phyloP scores from a whole-genome alignment of 345 rosid genomes.

The Passiflora organensis region DNA sequence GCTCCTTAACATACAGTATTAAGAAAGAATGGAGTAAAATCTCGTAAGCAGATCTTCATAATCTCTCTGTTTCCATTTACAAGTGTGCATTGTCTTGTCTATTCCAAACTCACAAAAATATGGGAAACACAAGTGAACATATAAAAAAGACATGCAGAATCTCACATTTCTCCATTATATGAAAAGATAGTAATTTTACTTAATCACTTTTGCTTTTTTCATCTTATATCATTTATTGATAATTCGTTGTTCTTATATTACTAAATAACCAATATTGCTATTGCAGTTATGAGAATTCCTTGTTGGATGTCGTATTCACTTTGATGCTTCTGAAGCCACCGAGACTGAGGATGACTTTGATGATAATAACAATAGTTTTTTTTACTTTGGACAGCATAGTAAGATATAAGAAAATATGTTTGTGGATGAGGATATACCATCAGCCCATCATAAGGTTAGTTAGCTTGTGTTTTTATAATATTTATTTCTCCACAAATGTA shows the following conservation, averaged over 20 bases:
- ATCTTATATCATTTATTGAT: conserved; percentile 5
- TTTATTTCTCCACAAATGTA: conserved; percentile 4
- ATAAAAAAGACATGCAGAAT: conserved; percentile 24
- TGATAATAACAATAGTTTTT: conserved; percentile 37
- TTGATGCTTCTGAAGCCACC: conserved; percentile 31
- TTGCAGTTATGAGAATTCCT: conserved; percentile 75
- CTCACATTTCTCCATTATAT: conserved; percentile 47
- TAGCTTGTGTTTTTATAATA: conserved; percentile 8
- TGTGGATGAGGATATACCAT: conserved; percentile 52
- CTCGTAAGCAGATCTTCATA: conserved; percentile 33
- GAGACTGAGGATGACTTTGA: conserved; percentile 40
- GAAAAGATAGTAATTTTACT: conserved; percentile 60
- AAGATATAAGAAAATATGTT: conserved; percentile 39
- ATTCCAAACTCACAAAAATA: conserved; percentile 58
- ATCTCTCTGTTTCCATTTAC: conserved; percentile 73
- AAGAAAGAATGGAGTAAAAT: conserved; percentile 37
- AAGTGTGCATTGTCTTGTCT: conserved; percentile 53
- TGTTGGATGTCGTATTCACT: conserved; percentile 35
- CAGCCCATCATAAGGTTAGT: conserved; percentile 34
- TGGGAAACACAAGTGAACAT: conserved; percentile 44
- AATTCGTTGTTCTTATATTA: too few relatives aligned
- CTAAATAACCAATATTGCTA: conserved; percentile 19
- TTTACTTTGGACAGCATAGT: conserved; percentile 47
- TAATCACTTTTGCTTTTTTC: conserved; percentile 1
- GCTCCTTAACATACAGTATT: conserved; percentile 41